A percentile compares a stretch with the other conserved stretches of the same genome.
Conservation (phyloP, 2,329 filamentous ascomycete species). For the Cyphellophora europaea region DNA sequence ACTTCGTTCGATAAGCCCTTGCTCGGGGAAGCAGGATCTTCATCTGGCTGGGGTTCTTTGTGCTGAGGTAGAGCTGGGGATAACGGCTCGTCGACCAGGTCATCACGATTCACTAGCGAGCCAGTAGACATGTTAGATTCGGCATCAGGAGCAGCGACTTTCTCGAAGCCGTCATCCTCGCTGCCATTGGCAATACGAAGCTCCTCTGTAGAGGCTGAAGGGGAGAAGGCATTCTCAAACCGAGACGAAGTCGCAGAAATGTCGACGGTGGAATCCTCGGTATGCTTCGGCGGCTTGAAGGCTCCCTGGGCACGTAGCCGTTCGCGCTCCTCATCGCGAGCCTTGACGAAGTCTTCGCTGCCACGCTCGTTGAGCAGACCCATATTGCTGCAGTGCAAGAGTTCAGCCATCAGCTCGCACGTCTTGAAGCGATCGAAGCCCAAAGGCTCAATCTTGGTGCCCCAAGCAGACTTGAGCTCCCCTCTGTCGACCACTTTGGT, state of each 20-base stretch:
- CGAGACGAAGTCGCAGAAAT: conserved; percentile 37
- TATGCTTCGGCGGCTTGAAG: conserved; percentile 39
- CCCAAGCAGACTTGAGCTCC: conserved; percentile 77
- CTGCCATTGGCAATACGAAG: conserved; percentile 69
- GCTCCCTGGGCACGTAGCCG: conserved; percentile 68
- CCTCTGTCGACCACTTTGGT: conserved; percentile 58
- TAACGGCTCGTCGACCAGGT: conserved; percentile 70
- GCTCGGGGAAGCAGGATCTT: conserved; percentile 37
- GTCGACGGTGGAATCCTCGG: conserved; percentile 48
- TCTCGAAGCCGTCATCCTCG: conserved; percentile 89
- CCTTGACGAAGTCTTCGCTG: conserved; percentile 74
- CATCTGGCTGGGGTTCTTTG: conserved; percentile 12
- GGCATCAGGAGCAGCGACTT: conserved; percentile 66
- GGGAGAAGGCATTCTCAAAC: conserved; percentile 28
- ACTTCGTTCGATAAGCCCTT: conserved; percentile 47
- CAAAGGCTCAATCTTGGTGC: conserved; percentile 80
- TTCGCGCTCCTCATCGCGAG: conserved; percentile 73
- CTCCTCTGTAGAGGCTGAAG: conserved; percentile 46
- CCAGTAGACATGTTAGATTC: conserved; percentile 50
- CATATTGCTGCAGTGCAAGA: conserved; percentile 98
- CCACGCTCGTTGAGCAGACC: conserved; percentile 84
- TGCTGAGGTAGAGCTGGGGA: conserved; percentile 37
- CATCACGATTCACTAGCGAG: conserved; percentile 51
- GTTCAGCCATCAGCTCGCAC: conserved; percentile 95
- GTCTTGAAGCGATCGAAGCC: conserved; percentile 99